These are phyloP conservation scores for Stagonosporopsis rhizophila DNA, from an alignment of 2,329 filamentous ascomycete genomes.

Conservation along the genomic window DNA sequence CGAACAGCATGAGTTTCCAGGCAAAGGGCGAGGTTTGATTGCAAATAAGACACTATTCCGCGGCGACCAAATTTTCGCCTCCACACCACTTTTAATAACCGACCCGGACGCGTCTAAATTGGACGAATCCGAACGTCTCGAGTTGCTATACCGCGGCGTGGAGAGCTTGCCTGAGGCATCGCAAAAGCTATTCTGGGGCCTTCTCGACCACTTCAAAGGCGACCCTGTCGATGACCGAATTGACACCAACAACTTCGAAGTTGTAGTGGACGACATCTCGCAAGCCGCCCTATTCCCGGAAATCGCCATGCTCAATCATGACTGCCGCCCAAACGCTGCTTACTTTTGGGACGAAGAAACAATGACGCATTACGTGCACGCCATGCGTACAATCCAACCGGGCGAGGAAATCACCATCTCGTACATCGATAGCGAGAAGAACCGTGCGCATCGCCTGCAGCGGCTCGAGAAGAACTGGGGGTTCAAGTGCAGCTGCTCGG, in stretches of 20 bases:
- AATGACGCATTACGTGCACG: conserved; percentile 52
- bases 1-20: conserved; percentile 39
- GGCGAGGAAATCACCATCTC: conserved; percentile 55
- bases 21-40: conserved; percentile 43
- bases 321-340: conserved; percentile 50
- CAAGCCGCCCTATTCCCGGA: conserved; percentile 44
- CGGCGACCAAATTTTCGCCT: conserved; percentile 45
- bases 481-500: conserved; percentile 50
- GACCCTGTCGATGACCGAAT: conserved; percentile 45
- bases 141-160: conserved; percentile 37
- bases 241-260: conserved; percentile 47
- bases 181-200: conserved; percentile 36
- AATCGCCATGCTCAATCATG: conserved; percentile 48
- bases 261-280: conserved; percentile 29
- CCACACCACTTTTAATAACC: conserved; percentile 41
- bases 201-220: conserved; percentile 40
- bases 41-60: conserved; percentile 45
- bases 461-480: conserved; percentile 48
- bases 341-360: conserved; percentile 50
- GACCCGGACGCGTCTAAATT: conserved; percentile 38
- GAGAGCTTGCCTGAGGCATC: conserved; percentile 33
- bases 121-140: conserved; percentile 31
- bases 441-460: conserved; percentile 38
- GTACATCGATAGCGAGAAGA: conserved; percentile 50
- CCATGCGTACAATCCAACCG: conserved; percentile 46